phyloP scores from a whole-genome alignment of 129 eudicot species.

The Tagetes patula region DNA sequence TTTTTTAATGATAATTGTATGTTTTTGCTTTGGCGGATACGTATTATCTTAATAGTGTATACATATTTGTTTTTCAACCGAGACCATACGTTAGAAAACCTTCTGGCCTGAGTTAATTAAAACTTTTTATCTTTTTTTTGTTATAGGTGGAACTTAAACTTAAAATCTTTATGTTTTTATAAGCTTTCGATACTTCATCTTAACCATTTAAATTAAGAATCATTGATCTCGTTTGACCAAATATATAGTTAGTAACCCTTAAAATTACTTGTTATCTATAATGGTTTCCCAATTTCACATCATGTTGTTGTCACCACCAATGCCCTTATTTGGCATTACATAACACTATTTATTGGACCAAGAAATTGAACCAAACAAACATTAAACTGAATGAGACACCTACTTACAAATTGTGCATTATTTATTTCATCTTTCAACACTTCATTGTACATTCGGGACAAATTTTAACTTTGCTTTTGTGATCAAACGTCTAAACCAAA shows the following conservation, averaged over 20 bases:
- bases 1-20: no score
- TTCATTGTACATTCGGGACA: constrained; percentile 42
- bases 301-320: neutral
- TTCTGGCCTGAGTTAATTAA: no score
- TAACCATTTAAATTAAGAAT: no score
- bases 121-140: no score
- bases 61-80: no score
- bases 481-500: constrained; percentile 24
- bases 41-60: no score
- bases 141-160: no score
- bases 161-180: no score
- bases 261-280: neutral
- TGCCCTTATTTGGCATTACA: constrained; percentile 2
- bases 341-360: neutral
- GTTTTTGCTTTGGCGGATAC: no score
- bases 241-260: neutral
- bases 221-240: no score
- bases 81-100: no score
- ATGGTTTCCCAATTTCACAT: neutral
- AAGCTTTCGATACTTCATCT: no score
- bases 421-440: constrained; percentile 36
- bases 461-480: constrained; percentile 7
- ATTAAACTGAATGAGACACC: constrained; percentile 10
- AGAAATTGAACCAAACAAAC: neutral
- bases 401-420: constrained; percentile 38